Evolutionary conservation across 2,329 filamentous ascomycete species (phyloP).

Genomic region (Dactylellina drechsleri): DNA sequence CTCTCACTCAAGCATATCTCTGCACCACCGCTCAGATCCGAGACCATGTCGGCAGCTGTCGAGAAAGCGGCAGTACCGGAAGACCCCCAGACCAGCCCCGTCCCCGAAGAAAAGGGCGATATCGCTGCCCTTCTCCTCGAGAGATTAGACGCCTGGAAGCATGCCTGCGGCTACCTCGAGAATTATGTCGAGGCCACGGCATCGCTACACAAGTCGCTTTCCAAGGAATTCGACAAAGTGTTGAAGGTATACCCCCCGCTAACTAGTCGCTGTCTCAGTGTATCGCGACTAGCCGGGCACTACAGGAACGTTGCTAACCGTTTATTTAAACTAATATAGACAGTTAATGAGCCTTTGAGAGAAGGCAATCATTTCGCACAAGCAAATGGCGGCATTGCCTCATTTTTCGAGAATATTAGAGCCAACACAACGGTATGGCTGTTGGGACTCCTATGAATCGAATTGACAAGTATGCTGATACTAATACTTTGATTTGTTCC

Average conservation of each 20-base stretch:
- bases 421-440: slow-evolving; percentile 78
- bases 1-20: slow-evolving; percentile 28
- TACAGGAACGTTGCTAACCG: slow-evolving; percentile 19
- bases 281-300: background rate
- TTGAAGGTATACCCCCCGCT: slow-evolving; percentile 72
- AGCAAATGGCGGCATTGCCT: slow-evolving; percentile 83
- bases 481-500: background rate
- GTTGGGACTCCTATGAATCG: slow-evolving; percentile 14
- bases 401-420: slow-evolving; percentile 93
- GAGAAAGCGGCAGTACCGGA: slow-evolving; percentile 24
- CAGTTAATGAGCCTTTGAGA: slow-evolving; percentile 83
- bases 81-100: slow-evolving; percentile 50
- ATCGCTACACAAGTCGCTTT: slow-evolving; percentile 83
- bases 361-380: slow-evolving; percentile 92
- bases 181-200: slow-evolving; percentile 87
- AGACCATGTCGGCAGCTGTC: slow-evolving; percentile 41
- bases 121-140: slow-evolving; percentile 80
- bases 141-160: slow-evolving; percentile 93
- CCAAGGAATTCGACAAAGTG: slow-evolving; percentile 95
- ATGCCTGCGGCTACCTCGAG: slow-evolving; percentile 88
- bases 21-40: slow-evolving; percentile 3
- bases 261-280: background rate
- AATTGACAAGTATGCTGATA: background rate
- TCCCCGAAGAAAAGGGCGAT: slow-evolving; percentile 57
- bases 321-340: slow-evolving; percentile 65